Base-by-base conservation (phyloP, 2,329 filamentous ascomycete species). In the Ophidiomyces ophidiicola region DNA sequence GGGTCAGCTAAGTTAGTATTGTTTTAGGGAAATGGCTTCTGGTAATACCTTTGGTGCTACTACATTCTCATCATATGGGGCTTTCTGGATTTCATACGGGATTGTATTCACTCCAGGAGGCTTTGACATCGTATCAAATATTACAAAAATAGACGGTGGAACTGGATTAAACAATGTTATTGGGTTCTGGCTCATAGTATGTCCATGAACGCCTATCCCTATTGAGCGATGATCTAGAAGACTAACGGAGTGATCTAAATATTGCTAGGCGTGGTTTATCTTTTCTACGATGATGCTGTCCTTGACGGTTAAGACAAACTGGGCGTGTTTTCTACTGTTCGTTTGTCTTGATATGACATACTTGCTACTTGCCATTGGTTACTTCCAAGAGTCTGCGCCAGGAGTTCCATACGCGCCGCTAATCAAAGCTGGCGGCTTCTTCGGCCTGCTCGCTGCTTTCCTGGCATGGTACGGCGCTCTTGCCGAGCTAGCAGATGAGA, bases 31-130 rank as follows among this genome's bases (percentile, higher is more conserved):
- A 66, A 83, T 88, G 74, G 81, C 82, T 24, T 71, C 83, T n/a
- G 82, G 82, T 42, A 88, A 88, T 69, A 88, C 83, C 7, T 87
- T 88, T 49, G 82, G 82, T 69, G 82, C 81, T 37, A 87, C 82
- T 17, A 81, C 82, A 14, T 65, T 88, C 42, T 82, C 80, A 6
- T 87, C 82, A 0, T 88, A 83, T 54, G 82, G 83, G 50, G 82
- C 82, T 46, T 88, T 88, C 71, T 88, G 83, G 83, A 73, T 88
- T 53, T 68, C 69, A 8, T 81, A 83, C 52, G 82, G 68, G 46
- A 78, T 87, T 51, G 69, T 87, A 39, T 61, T 82, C 45, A 83
- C 80, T 2, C 82, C 72, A 1, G 71, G 71, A 46, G 70, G 71
- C 8, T 86, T 82, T 64, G 58, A 72, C 33, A 76, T 84, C 42